Percentiles rank a stretch among this genome's conserved stretches.
Evolutionary conservation across 2,329 filamentous ascomycete species (phyloP).

Genomic region (Phialocephala sp.): DNA sequence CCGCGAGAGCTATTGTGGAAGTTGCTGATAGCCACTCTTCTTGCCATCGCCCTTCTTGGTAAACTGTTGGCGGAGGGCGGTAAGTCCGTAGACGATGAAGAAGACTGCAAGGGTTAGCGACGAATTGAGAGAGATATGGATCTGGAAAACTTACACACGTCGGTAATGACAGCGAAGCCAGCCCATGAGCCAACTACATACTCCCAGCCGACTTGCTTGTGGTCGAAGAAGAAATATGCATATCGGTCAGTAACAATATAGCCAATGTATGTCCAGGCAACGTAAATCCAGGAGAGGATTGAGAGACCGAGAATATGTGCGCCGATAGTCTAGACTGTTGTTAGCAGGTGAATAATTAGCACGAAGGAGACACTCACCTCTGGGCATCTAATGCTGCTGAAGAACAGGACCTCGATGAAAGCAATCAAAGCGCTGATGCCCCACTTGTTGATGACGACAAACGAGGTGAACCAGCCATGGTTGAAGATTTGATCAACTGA

Average conservation of each 20-base stretch:
- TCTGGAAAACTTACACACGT: constrained; percentile 33
- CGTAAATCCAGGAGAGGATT: constrained; percentile 35
- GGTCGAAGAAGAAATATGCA: constrained; percentile 42
- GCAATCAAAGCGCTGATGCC: constrained; percentile 39
- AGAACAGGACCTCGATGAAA: constrained; percentile 42
- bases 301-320: constrained; percentile 35
- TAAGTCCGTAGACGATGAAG: constrained; percentile 18
- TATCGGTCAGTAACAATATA: constrained; percentile 37
- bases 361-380: constrained; percentile 33
- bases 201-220: constrained; percentile 37
- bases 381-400: constrained; percentile 42
- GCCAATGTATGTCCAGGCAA: constrained; percentile 42
- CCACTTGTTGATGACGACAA: constrained; percentile 39
- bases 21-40: constrained; percentile 26
- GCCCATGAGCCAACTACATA: constrained; percentile 33
- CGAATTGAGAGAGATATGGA: not conserved
- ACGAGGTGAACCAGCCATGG: constrained; percentile 33
- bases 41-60: constrained; percentile 23
- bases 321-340: constrained; percentile 33
- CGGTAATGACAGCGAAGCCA: constrained; percentile 30
- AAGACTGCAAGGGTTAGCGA: constrained; percentile 16
- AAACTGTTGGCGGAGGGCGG: constrained; percentile 20
- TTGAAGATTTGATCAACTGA: constrained; percentile 34
- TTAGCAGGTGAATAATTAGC: constrained; percentile 20
- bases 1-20: constrained; percentile 22